Conservation (phyloP, 2,329 filamentous ascomycete species). For the Pseudopithomyces chartarum region DNA sequence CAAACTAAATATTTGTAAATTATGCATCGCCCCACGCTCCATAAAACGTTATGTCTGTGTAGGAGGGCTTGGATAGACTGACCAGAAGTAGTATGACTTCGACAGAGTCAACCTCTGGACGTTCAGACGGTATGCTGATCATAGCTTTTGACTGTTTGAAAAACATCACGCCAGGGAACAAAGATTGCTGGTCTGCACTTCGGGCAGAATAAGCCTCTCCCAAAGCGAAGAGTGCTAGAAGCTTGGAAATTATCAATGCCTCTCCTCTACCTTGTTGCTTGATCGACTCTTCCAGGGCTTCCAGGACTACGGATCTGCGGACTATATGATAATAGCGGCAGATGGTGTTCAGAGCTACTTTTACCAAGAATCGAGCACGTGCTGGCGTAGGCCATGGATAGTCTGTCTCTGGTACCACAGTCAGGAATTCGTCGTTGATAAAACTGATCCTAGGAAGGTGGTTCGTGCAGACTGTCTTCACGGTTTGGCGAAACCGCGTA, state of each 20-base stretch:
- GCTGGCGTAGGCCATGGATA: conserved; percentile 48
- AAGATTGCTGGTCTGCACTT: conserved; percentile 36
- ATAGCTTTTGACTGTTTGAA: conserved; percentile 50
- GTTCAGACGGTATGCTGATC: conserved; percentile 48
- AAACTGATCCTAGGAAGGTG: conserved; percentile 44
- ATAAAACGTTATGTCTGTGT: background rate
- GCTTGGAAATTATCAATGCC: conserved; percentile 45
- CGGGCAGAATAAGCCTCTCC: conserved; percentile 54
- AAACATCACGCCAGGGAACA: conserved; percentile 52
- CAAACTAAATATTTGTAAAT: background rate
- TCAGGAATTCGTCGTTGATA: conserved; percentile 36
- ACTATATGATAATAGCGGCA: conserved; percentile 52
- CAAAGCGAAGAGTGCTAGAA: conserved; percentile 54
- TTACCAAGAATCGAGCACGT: conserved; percentile 45
- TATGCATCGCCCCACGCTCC: background rate
- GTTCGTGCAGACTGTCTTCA: conserved; percentile 24
- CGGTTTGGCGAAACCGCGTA: conserved; percentile 42
- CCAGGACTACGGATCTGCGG: conserved; percentile 45
- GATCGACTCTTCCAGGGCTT: conserved; percentile 47
- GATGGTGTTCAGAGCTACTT: conserved; percentile 50
- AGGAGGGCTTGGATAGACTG: conserved; percentile 17
- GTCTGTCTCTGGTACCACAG: conserved; percentile 40
- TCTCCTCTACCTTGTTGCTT: conserved; percentile 41
- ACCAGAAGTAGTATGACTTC: conserved; percentile 54
- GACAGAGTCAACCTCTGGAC: conserved; percentile 51